phyloP scores from a whole-genome alignment of 1,139 yeast species.

The Ashbya aceris region DNA sequence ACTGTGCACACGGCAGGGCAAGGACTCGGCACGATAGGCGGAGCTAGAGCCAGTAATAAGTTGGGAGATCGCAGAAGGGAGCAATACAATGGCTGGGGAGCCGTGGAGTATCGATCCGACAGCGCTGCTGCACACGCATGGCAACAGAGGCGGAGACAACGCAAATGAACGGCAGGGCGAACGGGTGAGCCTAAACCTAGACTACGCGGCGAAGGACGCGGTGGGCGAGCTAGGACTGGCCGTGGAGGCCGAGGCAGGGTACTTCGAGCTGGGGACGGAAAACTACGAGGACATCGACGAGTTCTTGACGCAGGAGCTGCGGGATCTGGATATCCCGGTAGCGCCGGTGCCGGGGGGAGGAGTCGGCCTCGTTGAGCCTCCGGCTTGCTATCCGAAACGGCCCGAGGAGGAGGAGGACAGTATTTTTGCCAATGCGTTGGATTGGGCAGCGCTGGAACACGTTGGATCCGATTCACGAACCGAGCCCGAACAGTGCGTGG shows the following conservation, averaged over 20 bases:
- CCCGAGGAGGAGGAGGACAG: neutral
- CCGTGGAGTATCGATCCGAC: neutral
- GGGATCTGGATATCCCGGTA: slow-evolving; percentile 26
- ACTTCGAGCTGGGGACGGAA: neutral
- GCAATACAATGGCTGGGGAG: neutral
- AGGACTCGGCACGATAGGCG: too few relatives aligned
- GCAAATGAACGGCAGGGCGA: too few relatives aligned
- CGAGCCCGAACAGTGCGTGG: neutral
- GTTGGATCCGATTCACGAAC: neutral
- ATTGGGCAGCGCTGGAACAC: slow-evolving; percentile 3
- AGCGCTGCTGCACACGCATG: neutral
- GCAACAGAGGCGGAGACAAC: too few relatives aligned
- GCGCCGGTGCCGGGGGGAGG: neutral
- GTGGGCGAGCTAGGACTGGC: neutral
- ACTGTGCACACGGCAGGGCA: too few relatives aligned
- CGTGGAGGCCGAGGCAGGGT: neutral
- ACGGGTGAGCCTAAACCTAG: too few relatives aligned
- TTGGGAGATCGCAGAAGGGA: too few relatives aligned
- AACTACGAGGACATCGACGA: slow-evolving; percentile 23
- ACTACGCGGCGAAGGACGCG: too few relatives aligned
- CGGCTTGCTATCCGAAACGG: neutral
- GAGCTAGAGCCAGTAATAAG: too few relatives aligned
- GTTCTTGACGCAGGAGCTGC: slow-evolving; percentile 23
- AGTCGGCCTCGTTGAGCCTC: slow-evolving; percentile 9
- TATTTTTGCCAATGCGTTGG: slow-evolving; percentile 4